These are phyloP conservation scores for Porphyrellus cyaneotinctus DNA, from an alignment of 768 basidiomycete species.

Conservation along the genomic window DNA sequence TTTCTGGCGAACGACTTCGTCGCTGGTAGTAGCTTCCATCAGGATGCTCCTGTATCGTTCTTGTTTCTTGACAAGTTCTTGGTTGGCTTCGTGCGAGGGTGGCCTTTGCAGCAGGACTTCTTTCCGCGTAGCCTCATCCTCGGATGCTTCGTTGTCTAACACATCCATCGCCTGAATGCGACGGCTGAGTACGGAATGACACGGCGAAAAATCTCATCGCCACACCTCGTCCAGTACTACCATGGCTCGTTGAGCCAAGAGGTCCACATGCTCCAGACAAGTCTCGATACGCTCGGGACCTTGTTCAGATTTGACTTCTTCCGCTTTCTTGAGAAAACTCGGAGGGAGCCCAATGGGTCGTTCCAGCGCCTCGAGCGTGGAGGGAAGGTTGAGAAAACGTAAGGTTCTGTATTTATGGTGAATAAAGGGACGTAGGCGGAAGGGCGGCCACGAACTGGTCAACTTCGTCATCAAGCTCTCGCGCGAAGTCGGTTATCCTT, in stretches of 20 bases:
- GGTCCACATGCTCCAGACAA: conserved; percentile 68
- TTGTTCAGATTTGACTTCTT: conserved; percentile 75
- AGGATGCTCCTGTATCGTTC: conserved; percentile 70
- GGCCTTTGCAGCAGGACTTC: conserved; percentile 45
- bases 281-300: conserved; percentile 70
- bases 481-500: conserved; percentile 55
- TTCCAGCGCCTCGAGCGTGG: conserved; percentile 83
- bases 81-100: conserved; percentile 78
- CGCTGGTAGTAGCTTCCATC: conserved; percentile 66
- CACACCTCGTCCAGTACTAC: conserved; percentile 72
- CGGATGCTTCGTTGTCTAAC: conserved; percentile 85
- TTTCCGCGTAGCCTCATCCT: conserved; percentile 68
- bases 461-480: conserved; percentile 56
- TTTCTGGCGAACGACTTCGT: conserved; percentile 71
- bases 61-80: conserved; percentile 65
- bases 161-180: conserved; percentile 73
- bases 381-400: conserved; percentile 72
- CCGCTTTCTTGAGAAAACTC: conserved; percentile 78
- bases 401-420: conserved; percentile 47
- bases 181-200: background rate
- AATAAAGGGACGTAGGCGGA: background rate
- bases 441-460: conserved; percentile 48
- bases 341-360: conserved; percentile 85
- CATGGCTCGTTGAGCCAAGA: conserved; percentile 57
- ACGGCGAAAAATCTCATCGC: background rate